These are phyloP conservation scores for Violaceomyces palustris DNA, from an alignment of 1,284 basidiomycete species.

Conservation along the genomic window DNA sequence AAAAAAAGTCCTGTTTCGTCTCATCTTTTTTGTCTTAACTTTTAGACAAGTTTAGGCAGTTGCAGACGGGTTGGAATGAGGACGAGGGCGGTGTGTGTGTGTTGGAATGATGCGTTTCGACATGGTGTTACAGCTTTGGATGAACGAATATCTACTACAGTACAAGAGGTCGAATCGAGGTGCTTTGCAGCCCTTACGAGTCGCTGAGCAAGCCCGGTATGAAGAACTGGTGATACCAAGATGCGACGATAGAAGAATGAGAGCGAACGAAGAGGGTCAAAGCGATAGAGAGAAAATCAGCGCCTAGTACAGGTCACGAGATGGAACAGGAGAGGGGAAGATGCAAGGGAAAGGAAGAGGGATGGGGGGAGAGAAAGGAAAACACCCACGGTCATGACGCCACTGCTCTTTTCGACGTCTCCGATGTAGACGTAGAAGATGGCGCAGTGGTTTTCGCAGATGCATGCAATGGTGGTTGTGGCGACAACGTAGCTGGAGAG, in stretches of 20 bases:
- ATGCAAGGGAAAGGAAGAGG: background rate
- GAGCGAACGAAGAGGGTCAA: too few species aligned
- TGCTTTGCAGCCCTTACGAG: too few species aligned
- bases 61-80: too few species aligned
- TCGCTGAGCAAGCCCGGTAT: slow-evolving; percentile 29
- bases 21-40: too few species aligned
- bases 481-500: slow-evolving; percentile 46
- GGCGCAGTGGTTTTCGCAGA: slow-evolving; percentile 49
- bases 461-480: slow-evolving; percentile 47
- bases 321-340: background rate
- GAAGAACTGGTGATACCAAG: slow-evolving; percentile 19
- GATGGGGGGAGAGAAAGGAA: background rate
- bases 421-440: slow-evolving; percentile 53
- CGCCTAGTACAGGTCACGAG: background rate
- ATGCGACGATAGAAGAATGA: background rate
- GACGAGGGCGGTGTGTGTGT: too few species aligned
- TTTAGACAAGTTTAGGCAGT: too few species aligned
- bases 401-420: slow-evolving; percentile 31
- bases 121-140: too few species aligned
- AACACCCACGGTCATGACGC: slow-evolving; percentile 34
- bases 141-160: too few species aligned
- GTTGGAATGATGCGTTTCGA: too few species aligned
- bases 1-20: too few species aligned
- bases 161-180: too few species aligned
- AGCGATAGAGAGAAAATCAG: background rate